Evolutionary conservation across 129 eudicot species (phyloP).

Genomic region (Flaveria bidentis): DNA sequence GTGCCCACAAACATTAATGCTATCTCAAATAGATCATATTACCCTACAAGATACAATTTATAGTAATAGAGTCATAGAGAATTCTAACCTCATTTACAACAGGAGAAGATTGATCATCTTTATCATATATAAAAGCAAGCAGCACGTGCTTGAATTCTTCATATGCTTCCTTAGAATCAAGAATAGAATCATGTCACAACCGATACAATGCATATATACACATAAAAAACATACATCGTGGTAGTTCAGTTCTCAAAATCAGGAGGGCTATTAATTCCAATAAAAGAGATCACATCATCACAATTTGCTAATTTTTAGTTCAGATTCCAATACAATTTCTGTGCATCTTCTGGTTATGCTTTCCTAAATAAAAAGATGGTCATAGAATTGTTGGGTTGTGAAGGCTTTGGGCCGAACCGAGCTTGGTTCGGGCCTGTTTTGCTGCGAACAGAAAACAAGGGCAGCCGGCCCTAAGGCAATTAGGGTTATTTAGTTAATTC

Average conservation of each 20-base stretch:
- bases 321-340: not conserved
- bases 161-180: slow-evolving; percentile 88
- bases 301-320: slow-evolving; percentile 6
- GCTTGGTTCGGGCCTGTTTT: too few species aligned
- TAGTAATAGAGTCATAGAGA: not conserved
- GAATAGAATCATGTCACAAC: slow-evolving; percentile 45
- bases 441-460: too few species aligned
- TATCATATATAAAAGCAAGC: slow-evolving; percentile 80
- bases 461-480: too few species aligned
- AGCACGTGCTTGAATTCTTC: slow-evolving; percentile 98
- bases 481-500: too few species aligned
- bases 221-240: not conserved
- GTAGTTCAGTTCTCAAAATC: slow-evolving; percentile 17
- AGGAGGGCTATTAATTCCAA: not conserved
- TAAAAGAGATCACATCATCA: not conserved
- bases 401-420: too few species aligned
- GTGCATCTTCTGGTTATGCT: slow-evolving; percentile 2
- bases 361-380: slow-evolving; percentile 4
- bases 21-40: slow-evolving; percentile 15
- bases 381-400: too few species aligned
- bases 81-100: slow-evolving; percentile 86
- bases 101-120: slow-evolving; percentile 88
- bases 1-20: slow-evolving; percentile 15
- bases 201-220: slow-evolving; percentile 20
- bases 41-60: not conserved